Base-by-base conservation (phyloP, 176 grass and related monocot species). In the Oryza glumipatula region DNA sequence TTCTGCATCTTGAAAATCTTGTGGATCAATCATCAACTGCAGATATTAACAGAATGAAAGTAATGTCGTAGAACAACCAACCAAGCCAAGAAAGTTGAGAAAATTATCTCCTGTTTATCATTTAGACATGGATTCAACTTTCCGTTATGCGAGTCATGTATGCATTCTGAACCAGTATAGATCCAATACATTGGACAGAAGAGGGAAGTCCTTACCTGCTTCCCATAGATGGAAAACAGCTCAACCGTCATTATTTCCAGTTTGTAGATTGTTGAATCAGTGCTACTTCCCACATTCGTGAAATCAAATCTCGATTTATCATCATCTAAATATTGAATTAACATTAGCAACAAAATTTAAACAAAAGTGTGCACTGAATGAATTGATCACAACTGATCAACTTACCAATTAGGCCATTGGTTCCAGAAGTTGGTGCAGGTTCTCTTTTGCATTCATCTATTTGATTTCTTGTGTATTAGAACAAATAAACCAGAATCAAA, bases 1-100 rank as follows among this genome's bases (percentile, higher is more conserved):
- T 78, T 99, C 93, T 68, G 91, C 88, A 87, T 99, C 96, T 77
- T 90, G 86, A 72, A 99, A 99, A 76, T 95, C 93, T 90, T 92
- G 90, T 72, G 91, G 83, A 88, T 80, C 88, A 80, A 97, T 89
- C 86, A 82, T 84, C 69, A 74, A 88, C 96, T 89, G 90, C 78
- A 89, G 68, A 21, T 74, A 81, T 60, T 12, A 76, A 82, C 13
- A 69, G 58, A 82, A 93, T 19, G 44, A 47, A 88, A 60, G 33
- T 38, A 88, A 71, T 21, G 44, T 49, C 13, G 9, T 61, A 82
- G 72, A 72, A 58, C 19, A 58, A 21, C 51, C 16, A 66, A 90
- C 52, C 32, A 30, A 79, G 71, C 84, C 15, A 39, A 70, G 28
- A 83, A 51, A 76, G 32, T 5, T n/a, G 43, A 63, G 11, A 30